A percentile compares a stretch with the other conserved stretches of the same genome.
These are phyloP conservation scores for Durio zibethinus DNA, from an alignment of 345 rosid species.

Conservation along the genomic window DNA sequence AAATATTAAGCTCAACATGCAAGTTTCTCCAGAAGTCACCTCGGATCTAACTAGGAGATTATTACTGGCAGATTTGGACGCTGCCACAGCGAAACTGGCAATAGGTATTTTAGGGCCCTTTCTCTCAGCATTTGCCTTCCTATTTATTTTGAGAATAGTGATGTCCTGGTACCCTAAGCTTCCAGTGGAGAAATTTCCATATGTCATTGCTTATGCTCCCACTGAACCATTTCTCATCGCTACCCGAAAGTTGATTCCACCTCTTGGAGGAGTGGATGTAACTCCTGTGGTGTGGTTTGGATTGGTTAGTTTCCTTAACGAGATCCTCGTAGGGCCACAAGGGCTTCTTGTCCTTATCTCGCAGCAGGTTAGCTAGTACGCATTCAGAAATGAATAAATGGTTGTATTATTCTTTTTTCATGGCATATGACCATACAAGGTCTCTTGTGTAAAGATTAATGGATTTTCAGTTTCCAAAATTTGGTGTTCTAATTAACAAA, in stretches of 20 bases:
- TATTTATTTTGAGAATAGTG: conserved; percentile 68
- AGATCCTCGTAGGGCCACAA: conserved; percentile 86
- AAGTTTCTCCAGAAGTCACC: conserved; percentile 12
- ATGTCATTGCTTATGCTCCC: conserved; percentile 84
- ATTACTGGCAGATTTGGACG: conserved; percentile 60
- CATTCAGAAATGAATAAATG: not conserved
- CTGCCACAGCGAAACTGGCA: conserved; percentile 68
- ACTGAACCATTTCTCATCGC: conserved; percentile 87
- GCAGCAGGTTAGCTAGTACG: conserved; percentile 49
- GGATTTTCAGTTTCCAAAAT: not conserved
- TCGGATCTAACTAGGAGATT: conserved; percentile 25
- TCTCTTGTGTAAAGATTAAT: not conserved
- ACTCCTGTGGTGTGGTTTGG: conserved; percentile 94
- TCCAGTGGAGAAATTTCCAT: conserved; percentile 80
- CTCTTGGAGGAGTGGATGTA: conserved; percentile 87
- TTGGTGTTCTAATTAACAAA: not conserved
- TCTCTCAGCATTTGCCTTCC: conserved; percentile 67
- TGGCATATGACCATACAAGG: not conserved
- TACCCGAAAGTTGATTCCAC: conserved; percentile 82
- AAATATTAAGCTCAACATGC: conserved; percentile 8
- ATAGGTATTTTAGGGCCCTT: conserved; percentile 66
- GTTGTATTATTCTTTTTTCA: not conserved
- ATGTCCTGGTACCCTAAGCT: conserved; percentile 99
- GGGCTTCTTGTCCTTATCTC: conserved; percentile 91
- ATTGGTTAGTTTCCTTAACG: conserved; percentile 71